A percentile compares a stretch with the other conserved stretches of the same genome.
phyloP scores from a whole-genome alignment of 805 yeast genomes.

The Naumovozyma castellii region DNA sequence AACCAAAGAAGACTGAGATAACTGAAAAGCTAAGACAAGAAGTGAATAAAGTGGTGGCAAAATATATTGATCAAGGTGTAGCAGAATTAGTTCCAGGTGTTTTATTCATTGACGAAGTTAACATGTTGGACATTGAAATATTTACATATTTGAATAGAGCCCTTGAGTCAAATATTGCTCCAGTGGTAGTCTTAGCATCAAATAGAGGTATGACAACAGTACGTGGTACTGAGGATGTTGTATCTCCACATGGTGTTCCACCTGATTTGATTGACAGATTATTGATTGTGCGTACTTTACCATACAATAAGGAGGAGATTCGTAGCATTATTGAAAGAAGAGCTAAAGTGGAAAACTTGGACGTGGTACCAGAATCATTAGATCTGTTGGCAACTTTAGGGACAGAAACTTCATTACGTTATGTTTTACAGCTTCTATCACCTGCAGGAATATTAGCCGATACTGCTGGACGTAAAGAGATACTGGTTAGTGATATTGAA shows the following conservation, averaged over 20 bases:
- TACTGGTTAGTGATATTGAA: conserved; percentile 61
- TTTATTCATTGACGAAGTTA: conserved; percentile 93
- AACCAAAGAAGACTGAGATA: conserved; percentile 93
- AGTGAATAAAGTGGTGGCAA: conserved; percentile 90
- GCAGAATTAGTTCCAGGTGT: conserved; percentile 98
- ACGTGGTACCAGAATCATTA: conserved; percentile 58
- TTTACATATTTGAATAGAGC: conserved; percentile 93
- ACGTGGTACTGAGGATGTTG: conserved; percentile 78
- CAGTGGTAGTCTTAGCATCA: conserved; percentile 90
- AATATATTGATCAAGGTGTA: conserved; percentile 94
- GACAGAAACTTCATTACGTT: conserved; percentile 70
- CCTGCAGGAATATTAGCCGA: conserved; percentile 82
- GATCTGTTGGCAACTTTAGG: conserved; percentile 69
- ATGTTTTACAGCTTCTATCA: conserved; percentile 80
- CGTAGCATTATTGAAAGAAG: conserved; percentile 74
- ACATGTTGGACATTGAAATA: conserved; percentile 95
- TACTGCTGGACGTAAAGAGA: conserved; percentile 61
- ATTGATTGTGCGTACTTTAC: conserved; percentile 82
- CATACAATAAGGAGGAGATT: conserved; percentile 80
- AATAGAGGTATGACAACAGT: conserved; percentile 89
- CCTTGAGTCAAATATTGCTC: conserved; percentile 83
- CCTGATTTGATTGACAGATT: conserved; percentile 88
- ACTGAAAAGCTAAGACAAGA: conserved; percentile 91
- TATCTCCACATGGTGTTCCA: conserved; percentile 94
- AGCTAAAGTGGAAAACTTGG: conserved; percentile 65